Percentiles rank a stretch among this genome's conserved stretches.
These are phyloP conservation scores for Syzygium oleosum DNA, from an alignment of 345 rosid species.

Conservation along the genomic window DNA sequence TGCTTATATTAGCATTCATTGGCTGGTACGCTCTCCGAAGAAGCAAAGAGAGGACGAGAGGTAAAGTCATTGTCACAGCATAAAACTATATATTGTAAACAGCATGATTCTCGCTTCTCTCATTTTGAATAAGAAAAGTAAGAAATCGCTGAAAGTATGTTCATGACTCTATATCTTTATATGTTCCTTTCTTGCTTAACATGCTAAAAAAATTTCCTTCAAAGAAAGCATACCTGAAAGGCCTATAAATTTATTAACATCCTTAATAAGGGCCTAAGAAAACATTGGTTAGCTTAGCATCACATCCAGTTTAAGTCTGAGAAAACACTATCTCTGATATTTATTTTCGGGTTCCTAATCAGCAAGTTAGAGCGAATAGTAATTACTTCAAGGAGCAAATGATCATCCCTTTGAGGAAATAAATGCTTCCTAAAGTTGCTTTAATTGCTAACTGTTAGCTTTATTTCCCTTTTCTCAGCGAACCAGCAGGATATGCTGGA, in stretches of 20 bases:
- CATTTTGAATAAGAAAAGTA: neutral
- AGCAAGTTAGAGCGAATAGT: neutral
- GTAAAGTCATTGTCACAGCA: neutral
- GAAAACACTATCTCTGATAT: neutral
- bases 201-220: neutral
- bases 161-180: neutral
- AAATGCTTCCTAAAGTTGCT: neutral
- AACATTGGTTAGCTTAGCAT: neutral
- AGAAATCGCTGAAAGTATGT: neutral
- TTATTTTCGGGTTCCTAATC: neutral
- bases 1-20: neutral
- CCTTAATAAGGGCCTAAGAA: neutral
- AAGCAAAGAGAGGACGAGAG: neutral
- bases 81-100: neutral
- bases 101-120: neutral
- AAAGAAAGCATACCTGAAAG: neutral
- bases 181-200: neutral
- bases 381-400: neutral
- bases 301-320: neutral
- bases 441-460: neutral
- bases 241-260: neutral
- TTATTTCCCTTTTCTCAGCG: neutral
- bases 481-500: neutral
- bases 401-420: neutral
- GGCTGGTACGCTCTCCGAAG: neutral